These are phyloP conservation scores for Grosmannia huntii DNA, from an alignment of 2,329 filamentous ascomycete species.

Conservation along the genomic window DNA sequence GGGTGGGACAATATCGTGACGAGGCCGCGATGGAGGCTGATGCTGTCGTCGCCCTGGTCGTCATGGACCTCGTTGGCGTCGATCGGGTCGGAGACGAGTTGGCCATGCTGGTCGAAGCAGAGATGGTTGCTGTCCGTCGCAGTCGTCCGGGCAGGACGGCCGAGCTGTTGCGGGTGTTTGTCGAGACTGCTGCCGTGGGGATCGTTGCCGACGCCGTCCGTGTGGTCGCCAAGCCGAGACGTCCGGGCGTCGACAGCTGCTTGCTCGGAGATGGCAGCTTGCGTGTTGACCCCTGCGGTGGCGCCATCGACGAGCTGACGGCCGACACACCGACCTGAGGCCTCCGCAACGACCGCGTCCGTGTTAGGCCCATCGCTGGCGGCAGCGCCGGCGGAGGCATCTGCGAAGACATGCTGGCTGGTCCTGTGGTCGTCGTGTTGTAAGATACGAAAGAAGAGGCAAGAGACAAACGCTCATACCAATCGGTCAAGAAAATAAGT, in stretches of 20 bases:
- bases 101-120: neutral
- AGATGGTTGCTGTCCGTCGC: neutral
- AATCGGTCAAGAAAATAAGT: neutral
- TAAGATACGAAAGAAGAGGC: too few relatives aligned
- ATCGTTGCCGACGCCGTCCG: constrained; percentile 2
- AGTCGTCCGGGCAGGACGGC: too few relatives aligned
- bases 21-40: neutral
- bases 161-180: too few relatives aligned
- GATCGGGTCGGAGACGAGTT: neutral
- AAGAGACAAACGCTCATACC: too few relatives aligned
- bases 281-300: neutral
- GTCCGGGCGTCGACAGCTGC: neutral
- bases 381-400: constrained; percentile 10
- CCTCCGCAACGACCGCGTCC: constrained; percentile 36
- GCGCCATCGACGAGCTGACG: neutral
- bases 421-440: neutral
- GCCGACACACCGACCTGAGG: constrained; percentile 15
- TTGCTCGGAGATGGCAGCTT: neutral
- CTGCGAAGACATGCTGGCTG: neutral
- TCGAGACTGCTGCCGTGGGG: too few relatives aligned
- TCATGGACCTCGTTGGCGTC: neutral
- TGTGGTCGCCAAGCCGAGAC: neutral
- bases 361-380: constrained; percentile 24
- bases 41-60: neutral
- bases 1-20: neutral